These are phyloP conservation scores for Curvularia hawaiiensis DNA, from an alignment of 2,329 filamentous ascomycete genomes.

Conservation along the genomic window DNA sequence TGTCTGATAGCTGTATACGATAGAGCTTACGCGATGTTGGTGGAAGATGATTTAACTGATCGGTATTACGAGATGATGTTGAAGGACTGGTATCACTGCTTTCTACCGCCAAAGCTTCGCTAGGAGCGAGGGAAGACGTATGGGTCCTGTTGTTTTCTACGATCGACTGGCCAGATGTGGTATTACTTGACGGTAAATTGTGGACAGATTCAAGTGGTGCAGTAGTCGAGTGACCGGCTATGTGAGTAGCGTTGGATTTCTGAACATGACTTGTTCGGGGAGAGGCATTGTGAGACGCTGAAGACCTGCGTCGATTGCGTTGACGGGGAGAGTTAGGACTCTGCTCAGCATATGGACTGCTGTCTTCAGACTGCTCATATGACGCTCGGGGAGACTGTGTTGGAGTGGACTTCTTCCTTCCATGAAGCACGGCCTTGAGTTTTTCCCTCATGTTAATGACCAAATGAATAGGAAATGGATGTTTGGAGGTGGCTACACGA, in stretches of 20 bases:
- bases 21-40: conserved; percentile 15
- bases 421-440: conserved; percentile 24
- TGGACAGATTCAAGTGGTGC: not conserved
- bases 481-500: conserved; percentile 2
- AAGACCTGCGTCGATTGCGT: not conserved
- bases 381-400: conserved; percentile 12
- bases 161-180: conserved; percentile 22
- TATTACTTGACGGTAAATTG: not conserved
- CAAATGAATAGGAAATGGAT: not conserved
- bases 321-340: conserved; percentile 5
- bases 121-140: conserved; percentile 21
- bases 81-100: conserved; percentile 35
- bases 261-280: conserved; percentile 14
- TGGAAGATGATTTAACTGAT: conserved; percentile 10
- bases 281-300: conserved; percentile 2
- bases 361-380: conserved; percentile 10
- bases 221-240: not conserved
- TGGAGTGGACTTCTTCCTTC: conserved; percentile 15
- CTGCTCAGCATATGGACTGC: conserved; percentile 8
- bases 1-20: not conserved
- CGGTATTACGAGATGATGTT: conserved; percentile 13
- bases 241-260: conserved; percentile 12
- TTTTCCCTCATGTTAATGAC: conserved; percentile 22
- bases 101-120: conserved; percentile 13
- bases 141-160: conserved; percentile 31